These are phyloP conservation scores for Linum usitatissimum DNA, from an alignment of 345 rosid species.

Conservation along the genomic window DNA sequence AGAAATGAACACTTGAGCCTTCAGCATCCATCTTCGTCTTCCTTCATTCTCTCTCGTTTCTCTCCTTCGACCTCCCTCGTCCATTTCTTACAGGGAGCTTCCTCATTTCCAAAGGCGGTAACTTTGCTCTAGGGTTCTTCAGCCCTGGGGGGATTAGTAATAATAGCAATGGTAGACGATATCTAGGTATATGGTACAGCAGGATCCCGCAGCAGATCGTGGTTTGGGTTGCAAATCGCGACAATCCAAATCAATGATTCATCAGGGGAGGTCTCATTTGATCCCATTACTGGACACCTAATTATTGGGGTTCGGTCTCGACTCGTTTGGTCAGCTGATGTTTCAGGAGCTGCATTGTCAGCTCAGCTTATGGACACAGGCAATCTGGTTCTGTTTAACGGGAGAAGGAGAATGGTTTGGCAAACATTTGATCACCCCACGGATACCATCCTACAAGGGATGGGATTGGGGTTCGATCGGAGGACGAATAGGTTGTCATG, in stretches of 20 bases:
- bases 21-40: too few relatives aligned
- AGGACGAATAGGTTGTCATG: not conserved
- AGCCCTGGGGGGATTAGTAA: not conserved
- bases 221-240: constrained; percentile 3
- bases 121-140: not conserved
- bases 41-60: too few relatives aligned
- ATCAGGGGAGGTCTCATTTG: not conserved
- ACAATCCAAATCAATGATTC: not conserved
- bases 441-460: not conserved
- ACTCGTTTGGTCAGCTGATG: not conserved
- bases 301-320: not conserved
- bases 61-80: too few relatives aligned
- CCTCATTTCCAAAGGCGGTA: not conserved
- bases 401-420: constrained; percentile 6
- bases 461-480: not conserved
- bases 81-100: too few relatives aligned
- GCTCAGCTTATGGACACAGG: not conserved
- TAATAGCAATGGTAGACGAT: not conserved
- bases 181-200: not conserved
- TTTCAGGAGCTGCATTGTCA: not conserved
- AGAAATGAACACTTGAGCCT: too few relatives aligned
- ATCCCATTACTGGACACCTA: not conserved
- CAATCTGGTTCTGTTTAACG: constrained; percentile 12
- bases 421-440: not conserved
- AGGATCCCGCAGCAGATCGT: not conserved